These are phyloP conservation scores for Skeletonema menzelii DNA, from an alignment of 108 stramenopile genomes.

Conservation along the genomic window DNA sequence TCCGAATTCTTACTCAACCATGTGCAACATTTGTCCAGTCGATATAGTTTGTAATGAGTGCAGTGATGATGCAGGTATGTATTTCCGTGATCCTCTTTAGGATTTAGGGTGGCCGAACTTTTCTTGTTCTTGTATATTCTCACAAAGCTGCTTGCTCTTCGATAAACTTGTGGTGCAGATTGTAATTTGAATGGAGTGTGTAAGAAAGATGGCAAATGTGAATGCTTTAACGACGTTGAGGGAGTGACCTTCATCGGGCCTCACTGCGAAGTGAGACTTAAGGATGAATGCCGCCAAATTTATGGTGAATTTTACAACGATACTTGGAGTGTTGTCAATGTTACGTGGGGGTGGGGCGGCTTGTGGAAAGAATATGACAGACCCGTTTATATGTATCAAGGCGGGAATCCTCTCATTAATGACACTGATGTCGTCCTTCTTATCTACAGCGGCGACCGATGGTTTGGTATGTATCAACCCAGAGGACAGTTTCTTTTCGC, in stretches of 20 bases:
- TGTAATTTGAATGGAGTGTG: conserved; percentile 5
- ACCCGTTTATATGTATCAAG: not conserved
- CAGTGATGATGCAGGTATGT: not conserved
- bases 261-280: not conserved
- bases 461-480: not conserved
- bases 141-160: no score
- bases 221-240: not conserved
- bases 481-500: not conserved
- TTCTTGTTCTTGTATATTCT: no score
- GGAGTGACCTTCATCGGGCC: not conserved
- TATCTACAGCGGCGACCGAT: not conserved
- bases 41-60: conserved; percentile 2
- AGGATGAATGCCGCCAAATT: not conserved
- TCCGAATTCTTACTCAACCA: not conserved
- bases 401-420: not conserved
- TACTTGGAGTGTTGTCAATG: not conserved
- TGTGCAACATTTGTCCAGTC: not conserved
- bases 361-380: not conserved
- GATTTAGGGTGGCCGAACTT: no score
- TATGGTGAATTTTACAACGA: not conserved
- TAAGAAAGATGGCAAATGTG: not conserved
- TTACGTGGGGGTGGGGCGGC: not conserved
- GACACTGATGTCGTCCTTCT: not conserved
- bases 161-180: no score
- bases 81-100: no score